phyloP scores from a whole-genome alignment of 2,329 filamentous ascomycete species.

The Trichoderma sp. region DNA sequence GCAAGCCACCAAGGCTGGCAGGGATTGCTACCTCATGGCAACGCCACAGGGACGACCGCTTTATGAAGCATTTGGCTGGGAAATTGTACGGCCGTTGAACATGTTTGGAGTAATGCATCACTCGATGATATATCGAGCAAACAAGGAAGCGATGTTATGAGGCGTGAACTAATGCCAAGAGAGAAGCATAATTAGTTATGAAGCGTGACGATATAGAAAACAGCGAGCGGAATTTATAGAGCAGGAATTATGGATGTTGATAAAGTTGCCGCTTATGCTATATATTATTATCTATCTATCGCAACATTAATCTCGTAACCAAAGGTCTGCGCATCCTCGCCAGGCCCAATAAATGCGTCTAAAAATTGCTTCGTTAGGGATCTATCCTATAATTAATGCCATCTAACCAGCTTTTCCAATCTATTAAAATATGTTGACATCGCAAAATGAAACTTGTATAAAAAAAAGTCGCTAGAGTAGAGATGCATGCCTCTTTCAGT shows the following conservation, averaged over 20 bases:
- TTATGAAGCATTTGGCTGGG: conserved; percentile 26
- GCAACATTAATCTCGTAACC: conserved; percentile 5
- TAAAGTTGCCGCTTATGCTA: not conserved
- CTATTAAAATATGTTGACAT: not conserved
- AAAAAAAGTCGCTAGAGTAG: not conserved
- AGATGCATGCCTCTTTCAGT: not conserved
- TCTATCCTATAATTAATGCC: conserved; percentile 13
- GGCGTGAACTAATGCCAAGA: not conserved
- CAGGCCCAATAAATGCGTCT: not conserved
- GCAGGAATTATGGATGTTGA: not conserved
- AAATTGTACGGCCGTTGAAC: conserved; percentile 15
- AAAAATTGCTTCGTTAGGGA: not conserved
- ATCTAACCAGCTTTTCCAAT: not conserved
- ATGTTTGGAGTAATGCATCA: conserved; percentile 28
- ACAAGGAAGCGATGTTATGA: not conserved
- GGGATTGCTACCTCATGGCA: conserved; percentile 29
- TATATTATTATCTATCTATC: not conserved
- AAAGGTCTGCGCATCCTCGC: not conserved
- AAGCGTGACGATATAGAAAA: not conserved
- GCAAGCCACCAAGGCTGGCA: conserved; percentile 25
- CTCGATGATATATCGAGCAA: conserved; percentile 24
- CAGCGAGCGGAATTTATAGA: not conserved
- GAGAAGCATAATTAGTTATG: not conserved
- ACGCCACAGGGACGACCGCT: conserved; percentile 28
- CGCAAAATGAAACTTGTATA: not conserved